Evolutionary conservation across 2,329 filamentous ascomycete genomes (phyloP), one percentile per base, ranked within the genome.

Genomic region (Nemania serpens): DNA sequence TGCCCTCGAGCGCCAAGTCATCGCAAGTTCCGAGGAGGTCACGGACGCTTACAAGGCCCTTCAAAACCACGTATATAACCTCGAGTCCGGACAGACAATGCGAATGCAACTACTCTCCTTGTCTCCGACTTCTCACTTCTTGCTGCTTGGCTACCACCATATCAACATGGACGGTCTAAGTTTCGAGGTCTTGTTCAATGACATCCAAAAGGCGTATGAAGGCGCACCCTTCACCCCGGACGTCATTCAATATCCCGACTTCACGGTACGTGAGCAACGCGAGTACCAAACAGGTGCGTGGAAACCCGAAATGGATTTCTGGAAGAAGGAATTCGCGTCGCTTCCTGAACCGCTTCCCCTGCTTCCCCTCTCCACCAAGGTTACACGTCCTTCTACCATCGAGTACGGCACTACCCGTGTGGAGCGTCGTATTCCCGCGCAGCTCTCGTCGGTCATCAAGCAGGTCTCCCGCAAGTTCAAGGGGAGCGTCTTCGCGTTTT

Each of bases 141-240:
- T 52, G 13, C 6, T 52, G 1, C 20, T 52, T 2, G 22, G 20
- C 18, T 7, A 11, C 13, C 49, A 52, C 22, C 37, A 42, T 22
- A 25, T 52, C 20, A 33, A 29, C 17, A 25, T 52, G n/a, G 49
- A 41, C 5, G 62, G 60, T 39, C 13, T 37, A 17, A 18, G 29
- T 17, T 11, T 34, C n/a, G 15, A 34, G 6, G 29, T 36, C n/a
- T 17, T 49, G 15, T 12, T 49, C 15, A 9, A 9, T 11, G 47
- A 49, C 7, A 13, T 49, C 2, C 11, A 39, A 45, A 20, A 49
- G 47, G 47, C 29, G 13, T 36, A 34, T 15, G 33, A 11, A 12
- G 17, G 47, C 15, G 37, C 15, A 15, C n/a, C 42, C 15, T 22
- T 45, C 17, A 12, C 17, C 2, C 17, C 17, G 11, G 11, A 2